Evolutionary conservation across 1,139 yeast species (phyloP), one percentile per base, ranked within the genome.

Genomic region (Candida tetrigidarum): DNA sequence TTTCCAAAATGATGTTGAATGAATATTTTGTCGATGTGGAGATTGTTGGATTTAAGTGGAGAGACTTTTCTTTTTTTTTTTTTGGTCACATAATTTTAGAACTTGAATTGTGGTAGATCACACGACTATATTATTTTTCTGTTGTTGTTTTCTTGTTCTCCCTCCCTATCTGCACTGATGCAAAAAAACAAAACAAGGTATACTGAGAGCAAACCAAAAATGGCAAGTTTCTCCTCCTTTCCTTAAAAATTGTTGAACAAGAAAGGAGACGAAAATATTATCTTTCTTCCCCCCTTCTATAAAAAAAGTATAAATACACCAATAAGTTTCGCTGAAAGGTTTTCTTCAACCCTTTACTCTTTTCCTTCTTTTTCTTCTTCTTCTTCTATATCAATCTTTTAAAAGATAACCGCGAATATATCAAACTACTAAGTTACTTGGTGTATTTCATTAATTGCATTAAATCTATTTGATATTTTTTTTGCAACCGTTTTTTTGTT

Each of bases 401-500:
- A 26, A 10, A 30, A 25, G 19, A 18, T 32, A 32, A 23, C 19
- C 15, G 11, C 22, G 5, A 20, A 25, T 32, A 32, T 19, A 19
- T 32, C 36, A 32, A 32, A 12, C 15, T 30, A 11, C 18, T 32
- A 11, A 5, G 16, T 18, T 19, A 12, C 11, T 32, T 32, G 35
- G 25, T 32, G 35, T 32, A 32, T 23, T 32, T 5, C 15, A 12
- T n/a, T 28, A 28, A 28, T 16, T 33, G 15, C 36, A 11, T 16
- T 25, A 8, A n/a, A n/a, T n/a, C n/a, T n/a, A n/a, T n/a, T n/a
- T n/a, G n/a, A n/a, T 10, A 15, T 5, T 39, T 33, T 39, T 39
- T 39, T 39, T 39, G 42, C 42, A 39, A 32, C 42, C 42, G 33
- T 12, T 14, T 18, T 32, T 32, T 12, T 14, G 9, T 32, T 32